Percentiles rank a stretch among this genome's conserved stretches.
These are phyloP conservation scores for Endotrypanum monterogeii DNA, from an alignment of 208 protist genomes.

Conservation along the genomic window DNA sequence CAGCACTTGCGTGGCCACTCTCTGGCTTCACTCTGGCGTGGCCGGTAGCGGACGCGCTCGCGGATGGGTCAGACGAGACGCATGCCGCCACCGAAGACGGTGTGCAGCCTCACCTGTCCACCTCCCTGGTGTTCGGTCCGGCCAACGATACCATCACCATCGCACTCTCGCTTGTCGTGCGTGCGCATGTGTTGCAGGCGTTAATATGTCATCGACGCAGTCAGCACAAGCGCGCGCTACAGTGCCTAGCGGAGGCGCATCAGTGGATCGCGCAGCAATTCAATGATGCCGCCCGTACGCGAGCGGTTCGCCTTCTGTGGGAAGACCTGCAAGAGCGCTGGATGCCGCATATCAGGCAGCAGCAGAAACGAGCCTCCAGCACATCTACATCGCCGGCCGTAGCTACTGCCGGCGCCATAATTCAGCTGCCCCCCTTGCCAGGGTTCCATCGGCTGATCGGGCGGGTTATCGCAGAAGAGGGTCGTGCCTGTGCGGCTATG, in stretches of 20 bases:
- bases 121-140: conserved; percentile 5
- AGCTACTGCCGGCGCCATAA: neutral
- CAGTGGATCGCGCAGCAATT: conserved; percentile 29
- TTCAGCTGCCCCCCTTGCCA: conserved; percentile 9
- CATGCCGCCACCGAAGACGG: neutral
- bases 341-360: neutral
- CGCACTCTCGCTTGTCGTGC: conserved; percentile 45
- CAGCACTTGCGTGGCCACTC: conserved; percentile 31
- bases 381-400: neutral
- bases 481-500: conserved; percentile 39
- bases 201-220: conserved; percentile 25
- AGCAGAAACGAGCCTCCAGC: neutral
- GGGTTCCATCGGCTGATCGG: conserved; percentile 16
- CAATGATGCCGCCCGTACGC: conserved; percentile 7
- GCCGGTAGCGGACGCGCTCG: neutral
- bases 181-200: conserved; percentile 45
- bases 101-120: neutral
- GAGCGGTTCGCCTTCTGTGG: conserved; percentile 27
- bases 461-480: conserved; percentile 22
- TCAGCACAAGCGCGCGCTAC: conserved; percentile 35
- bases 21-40: conserved; percentile 19
- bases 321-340: conserved; percentile 23
- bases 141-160: conserved; percentile 35
- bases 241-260: conserved; percentile 33
- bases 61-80: neutral